Percentiles rank a stretch among this genome's conserved stretches.
phyloP scores from a whole-genome alignment of 2,329 filamentous ascomycete genomes.

The Paecilomyces formosus region DNA sequence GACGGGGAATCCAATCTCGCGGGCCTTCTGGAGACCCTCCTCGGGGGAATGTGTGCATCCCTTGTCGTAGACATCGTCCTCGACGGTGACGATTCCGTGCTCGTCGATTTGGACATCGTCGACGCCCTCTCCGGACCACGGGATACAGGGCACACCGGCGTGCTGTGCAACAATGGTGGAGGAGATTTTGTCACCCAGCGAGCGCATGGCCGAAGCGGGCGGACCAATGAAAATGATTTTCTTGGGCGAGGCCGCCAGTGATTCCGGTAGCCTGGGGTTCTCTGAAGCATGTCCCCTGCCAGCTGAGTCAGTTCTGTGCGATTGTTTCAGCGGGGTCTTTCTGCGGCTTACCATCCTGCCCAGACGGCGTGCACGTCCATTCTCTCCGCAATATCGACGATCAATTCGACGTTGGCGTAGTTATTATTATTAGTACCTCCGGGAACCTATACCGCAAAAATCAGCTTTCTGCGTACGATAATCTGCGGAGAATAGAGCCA shows the following conservation, averaged over 20 bases:
- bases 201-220: conserved; percentile 96
- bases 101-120: conserved; percentile 70
- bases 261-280: conserved; percentile 96
- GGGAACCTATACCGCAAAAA: conserved; percentile 69
- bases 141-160: conserved; percentile 91
- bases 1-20: conserved; percentile 92
- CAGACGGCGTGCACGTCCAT: conserved; percentile 98
- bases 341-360: conserved; percentile 77
- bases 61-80: conserved; percentile 75
- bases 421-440: conserved; percentile 99
- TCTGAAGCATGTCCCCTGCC: conserved; percentile 91
- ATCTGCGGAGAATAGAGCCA: neutral
- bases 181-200: conserved; percentile 98
- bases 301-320: neutral
- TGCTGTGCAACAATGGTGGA: conserved; percentile 99
- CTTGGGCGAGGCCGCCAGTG: conserved; percentile 88
- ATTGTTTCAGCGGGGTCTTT: neutral
- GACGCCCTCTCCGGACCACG: conserved; percentile 97
- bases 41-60: conserved; percentile 86
- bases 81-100: conserved; percentile 84
- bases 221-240: conserved; percentile 99
- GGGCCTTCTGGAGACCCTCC: conserved; percentile 80
- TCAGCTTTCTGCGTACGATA: neutral
- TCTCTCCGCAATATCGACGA: conserved; percentile 96
- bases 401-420: conserved; percentile 98